A percentile compares a stretch with the other conserved stretches of the same genome.
phyloP scores from a whole-genome alignment of 331 rosid species.

The Malus hybrid region DNA sequence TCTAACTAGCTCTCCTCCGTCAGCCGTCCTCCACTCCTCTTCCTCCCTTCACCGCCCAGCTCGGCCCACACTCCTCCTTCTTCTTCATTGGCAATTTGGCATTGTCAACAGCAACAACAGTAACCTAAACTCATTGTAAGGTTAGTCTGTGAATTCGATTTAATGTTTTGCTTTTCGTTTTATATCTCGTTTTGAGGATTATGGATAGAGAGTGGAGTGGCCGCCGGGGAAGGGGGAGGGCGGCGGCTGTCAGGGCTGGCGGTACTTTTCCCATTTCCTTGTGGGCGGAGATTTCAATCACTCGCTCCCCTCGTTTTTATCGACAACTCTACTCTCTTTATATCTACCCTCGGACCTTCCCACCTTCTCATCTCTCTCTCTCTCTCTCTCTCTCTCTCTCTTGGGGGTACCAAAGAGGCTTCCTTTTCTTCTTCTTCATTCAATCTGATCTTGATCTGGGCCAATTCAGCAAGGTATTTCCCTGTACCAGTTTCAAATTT shows the following conservation, averaged over 20 bases:
- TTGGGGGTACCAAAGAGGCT: neutral
- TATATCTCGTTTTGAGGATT: neutral
- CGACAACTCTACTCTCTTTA: slow-evolving; percentile 16
- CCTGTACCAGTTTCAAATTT: neutral
- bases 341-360: neutral
- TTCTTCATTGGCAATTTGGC: neutral
- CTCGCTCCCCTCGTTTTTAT: slow-evolving; percentile 42
- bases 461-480: neutral
- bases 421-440: neutral
- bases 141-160: neutral
- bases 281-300: slow-evolving; percentile 55
- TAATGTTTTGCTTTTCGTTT: neutral
- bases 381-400: neutral
- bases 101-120: neutral
- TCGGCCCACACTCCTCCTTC: neutral
- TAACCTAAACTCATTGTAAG: neutral
- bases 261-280: neutral
- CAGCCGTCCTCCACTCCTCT: neutral
- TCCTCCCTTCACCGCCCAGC: neutral
- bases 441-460: neutral
- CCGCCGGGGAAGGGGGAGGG: neutral
- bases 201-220: neutral
- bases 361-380: neutral
- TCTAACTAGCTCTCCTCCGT: neutral
- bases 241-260: neutral